A percentile compares a stretch with the other conserved stretches of the same genome.
These are phyloP conservation scores for Silene coronaria DNA, from an alignment of 179 eudicot genomes.

Conservation along the genomic window DNA sequence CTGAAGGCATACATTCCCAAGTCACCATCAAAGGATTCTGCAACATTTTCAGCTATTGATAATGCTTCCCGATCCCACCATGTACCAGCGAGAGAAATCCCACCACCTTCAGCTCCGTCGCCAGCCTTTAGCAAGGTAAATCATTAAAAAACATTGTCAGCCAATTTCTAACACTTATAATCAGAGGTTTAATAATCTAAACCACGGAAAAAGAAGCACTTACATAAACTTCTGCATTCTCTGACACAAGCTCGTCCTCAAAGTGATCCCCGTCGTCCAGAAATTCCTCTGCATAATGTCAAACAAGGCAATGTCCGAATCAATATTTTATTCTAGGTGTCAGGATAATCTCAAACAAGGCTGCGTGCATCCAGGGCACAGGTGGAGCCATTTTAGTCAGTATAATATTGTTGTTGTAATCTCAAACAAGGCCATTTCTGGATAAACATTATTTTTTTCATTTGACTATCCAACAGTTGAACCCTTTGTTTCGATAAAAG, in stretches of 20 bases:
- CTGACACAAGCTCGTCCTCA: constrained; percentile 50
- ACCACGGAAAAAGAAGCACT: constrained; percentile 20
- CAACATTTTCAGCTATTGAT: constrained; percentile 57
- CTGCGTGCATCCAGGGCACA: background rate
- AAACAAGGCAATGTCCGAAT: constrained; percentile 7
- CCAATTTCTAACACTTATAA: background rate
- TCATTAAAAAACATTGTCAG: background rate
- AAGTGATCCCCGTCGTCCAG: constrained; percentile 47
- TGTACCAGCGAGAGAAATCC: constrained; percentile 70
- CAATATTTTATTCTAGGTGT: background rate
- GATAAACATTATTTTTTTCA: background rate
- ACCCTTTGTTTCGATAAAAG: background rate
- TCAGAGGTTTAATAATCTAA: background rate
- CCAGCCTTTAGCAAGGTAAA: constrained; percentile 45
- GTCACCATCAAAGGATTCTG: constrained; percentile 57
- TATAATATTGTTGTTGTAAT: too few species aligned
- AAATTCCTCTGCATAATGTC: constrained; percentile 36
- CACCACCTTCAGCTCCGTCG: constrained; percentile 93
- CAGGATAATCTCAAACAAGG: background rate
- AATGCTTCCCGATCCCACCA: constrained; percentile 79
- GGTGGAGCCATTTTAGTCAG: too few species aligned
- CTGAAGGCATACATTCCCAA: constrained; percentile 71
- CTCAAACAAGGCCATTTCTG: too few species aligned
- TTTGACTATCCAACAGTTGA: constrained; percentile 4
- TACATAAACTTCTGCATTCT: constrained; percentile 59